These are phyloP conservation scores for Phialophora expanda DNA, from an alignment of 2,329 filamentous ascomycete species.

Conservation along the genomic window DNA sequence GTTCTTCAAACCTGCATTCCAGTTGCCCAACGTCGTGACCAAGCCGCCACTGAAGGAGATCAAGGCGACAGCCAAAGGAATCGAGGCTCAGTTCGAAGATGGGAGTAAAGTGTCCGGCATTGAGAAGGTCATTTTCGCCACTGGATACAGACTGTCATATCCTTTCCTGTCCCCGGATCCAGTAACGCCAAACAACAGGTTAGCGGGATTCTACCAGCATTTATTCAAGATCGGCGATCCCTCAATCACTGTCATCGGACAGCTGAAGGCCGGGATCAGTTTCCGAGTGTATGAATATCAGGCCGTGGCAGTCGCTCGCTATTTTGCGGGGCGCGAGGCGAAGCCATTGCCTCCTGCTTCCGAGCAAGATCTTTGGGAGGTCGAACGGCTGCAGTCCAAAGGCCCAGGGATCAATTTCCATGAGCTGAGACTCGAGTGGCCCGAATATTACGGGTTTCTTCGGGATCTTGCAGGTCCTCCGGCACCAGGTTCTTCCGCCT, in stretches of 20 bases:
- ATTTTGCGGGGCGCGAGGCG: slow-evolving; percentile 40
- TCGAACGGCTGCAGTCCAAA: slow-evolving; percentile 27
- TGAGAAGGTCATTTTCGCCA: slow-evolving; percentile 67
- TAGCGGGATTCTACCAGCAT: slow-evolving; percentile 62
- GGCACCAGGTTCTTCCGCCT: slow-evolving; percentile 46
- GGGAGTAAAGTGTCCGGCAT: slow-evolving; percentile 61
- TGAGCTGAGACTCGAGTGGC: slow-evolving; percentile 46
- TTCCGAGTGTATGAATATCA: slow-evolving; percentile 74
- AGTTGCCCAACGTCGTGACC: slow-evolving; percentile 56
- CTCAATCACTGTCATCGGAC: slow-evolving; percentile 65
- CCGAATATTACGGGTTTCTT: slow-evolving; percentile 50
- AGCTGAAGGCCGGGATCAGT: slow-evolving; percentile 45
- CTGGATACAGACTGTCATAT: slow-evolving; percentile 70
- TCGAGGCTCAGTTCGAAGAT: slow-evolving; percentile 56
- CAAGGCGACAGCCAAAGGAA: slow-evolving; percentile 53
- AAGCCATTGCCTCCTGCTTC: slow-evolving; percentile 34
- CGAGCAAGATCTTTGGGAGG: slow-evolving; percentile 44
- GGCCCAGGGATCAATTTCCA: slow-evolving; percentile 39
- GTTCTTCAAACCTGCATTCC: slow-evolving; percentile 49
- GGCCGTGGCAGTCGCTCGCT: slow-evolving; percentile 61
- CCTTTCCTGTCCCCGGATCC: slow-evolving; percentile 71
- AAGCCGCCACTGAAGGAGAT: slow-evolving; percentile 8
- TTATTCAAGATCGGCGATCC: slow-evolving; percentile 73
- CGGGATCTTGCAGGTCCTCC: slow-evolving; percentile 52
- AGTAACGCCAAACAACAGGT: slow-evolving; percentile 38